Percentiles rank a stretch among this genome's conserved stretches.
These are phyloP conservation scores for Phaeoacremonium minimum DNA, from an alignment of 2,329 filamentous ascomycete genomes.

Conservation along the genomic window DNA sequence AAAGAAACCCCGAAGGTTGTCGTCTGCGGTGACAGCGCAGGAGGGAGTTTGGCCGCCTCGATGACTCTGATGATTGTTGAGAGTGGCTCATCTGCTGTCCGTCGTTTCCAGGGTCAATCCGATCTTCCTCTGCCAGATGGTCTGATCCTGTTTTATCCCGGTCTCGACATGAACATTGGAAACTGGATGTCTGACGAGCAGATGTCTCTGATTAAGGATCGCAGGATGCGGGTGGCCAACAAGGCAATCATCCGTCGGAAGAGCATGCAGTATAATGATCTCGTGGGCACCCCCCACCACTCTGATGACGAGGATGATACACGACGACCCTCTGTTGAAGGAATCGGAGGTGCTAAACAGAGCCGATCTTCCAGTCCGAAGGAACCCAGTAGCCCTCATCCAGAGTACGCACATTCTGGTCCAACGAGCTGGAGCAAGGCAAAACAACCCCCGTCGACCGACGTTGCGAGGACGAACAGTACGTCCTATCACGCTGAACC, in stretches of 20 bases:
- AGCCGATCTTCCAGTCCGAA: constrained; percentile 8
- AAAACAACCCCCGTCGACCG: constrained; percentile 11
- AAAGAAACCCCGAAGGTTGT: constrained; percentile 62
- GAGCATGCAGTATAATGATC: constrained; percentile 79
- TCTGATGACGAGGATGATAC: constrained; percentile 68
- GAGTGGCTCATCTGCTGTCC: constrained; percentile 53
- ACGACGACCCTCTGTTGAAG: constrained; percentile 21
- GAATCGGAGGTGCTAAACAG: constrained; percentile 6
- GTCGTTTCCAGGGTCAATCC: constrained; percentile 49
- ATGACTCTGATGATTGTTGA: constrained; percentile 88
- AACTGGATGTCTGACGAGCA: constrained; percentile 99
- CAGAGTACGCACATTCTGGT: constrained; percentile 46
- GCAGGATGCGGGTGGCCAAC: constrained; percentile 73
- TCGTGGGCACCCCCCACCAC: constrained; percentile 78
- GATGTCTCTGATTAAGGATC: constrained; percentile 87
- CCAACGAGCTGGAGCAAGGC: constrained; percentile 30
- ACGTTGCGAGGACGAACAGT: constrained; percentile 12
- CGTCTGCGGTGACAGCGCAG: constrained; percentile 75
- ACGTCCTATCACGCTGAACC: constrained; percentile 51
- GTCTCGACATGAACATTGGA: constrained; percentile 93
- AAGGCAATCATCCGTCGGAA: constrained; percentile 75
- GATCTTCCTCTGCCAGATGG: constrained; percentile 73
- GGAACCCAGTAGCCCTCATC: constrained; percentile 31
- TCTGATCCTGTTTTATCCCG: constrained; percentile 81
- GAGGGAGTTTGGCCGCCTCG: constrained; percentile 75